Evolutionary conservation across 805 yeast genomes (phyloP).

Genomic region (Kazachstania martiniae): DNA sequence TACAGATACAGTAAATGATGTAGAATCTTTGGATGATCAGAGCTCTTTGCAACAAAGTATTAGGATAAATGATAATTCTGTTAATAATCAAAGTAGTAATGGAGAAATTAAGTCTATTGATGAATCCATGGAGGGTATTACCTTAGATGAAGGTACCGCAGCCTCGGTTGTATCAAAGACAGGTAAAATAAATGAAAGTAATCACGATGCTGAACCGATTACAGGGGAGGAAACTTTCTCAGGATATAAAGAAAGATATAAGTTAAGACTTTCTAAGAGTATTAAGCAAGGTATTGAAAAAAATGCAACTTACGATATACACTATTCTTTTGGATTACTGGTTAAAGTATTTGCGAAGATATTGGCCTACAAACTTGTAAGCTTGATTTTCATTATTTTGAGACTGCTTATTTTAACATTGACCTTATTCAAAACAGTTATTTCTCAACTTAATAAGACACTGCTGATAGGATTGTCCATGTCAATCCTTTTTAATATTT

Average conservation of each 20-base stretch:
- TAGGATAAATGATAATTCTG: too few relatives aligned
- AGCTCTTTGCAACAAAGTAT: not conserved
- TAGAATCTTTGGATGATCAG: conserved; percentile 1
- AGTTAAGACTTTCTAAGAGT: not conserved
- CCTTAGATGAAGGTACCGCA: not conserved
- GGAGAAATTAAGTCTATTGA: not conserved
- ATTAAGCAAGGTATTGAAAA: too few relatives aligned
- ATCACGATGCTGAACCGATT: not conserved
- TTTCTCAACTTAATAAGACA: conserved; percentile 26
- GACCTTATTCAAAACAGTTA: conserved; percentile 1
- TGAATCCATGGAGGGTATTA: not conserved
- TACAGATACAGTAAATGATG: not conserved
- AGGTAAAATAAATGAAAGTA: not conserved
- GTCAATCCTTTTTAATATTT: conserved; percentile 42
- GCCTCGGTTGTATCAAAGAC: not conserved
- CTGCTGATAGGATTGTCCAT: conserved; percentile 32
- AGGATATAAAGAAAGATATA: too few relatives aligned
- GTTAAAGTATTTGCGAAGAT: not conserved
- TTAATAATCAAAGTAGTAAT: too few relatives aligned
- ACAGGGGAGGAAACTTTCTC: too few relatives aligned
- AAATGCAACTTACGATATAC: not conserved
- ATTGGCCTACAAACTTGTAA: not conserved
- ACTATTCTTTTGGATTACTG: not conserved
- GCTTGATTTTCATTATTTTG: conserved; percentile 4
- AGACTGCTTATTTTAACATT: conserved; percentile 5